Percentiles rank a stretch among this genome's conserved stretches.
Evolutionary conservation across 2,329 filamentous ascomycete genomes (phyloP).

Genomic region (Mycocentrospora acerina): DNA sequence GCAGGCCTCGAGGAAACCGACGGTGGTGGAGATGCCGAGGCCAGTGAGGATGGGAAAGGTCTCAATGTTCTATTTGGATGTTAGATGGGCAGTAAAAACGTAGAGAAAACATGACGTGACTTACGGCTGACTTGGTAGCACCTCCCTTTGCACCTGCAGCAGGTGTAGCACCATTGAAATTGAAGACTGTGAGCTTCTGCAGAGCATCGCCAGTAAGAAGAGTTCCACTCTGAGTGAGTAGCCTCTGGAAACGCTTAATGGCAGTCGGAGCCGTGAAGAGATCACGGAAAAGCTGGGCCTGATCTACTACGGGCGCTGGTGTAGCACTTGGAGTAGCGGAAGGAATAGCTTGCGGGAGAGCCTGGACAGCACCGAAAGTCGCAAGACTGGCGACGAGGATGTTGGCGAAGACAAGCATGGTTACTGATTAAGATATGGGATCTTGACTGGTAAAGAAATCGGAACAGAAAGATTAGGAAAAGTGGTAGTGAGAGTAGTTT

Average conservation of each 20-base stretch:
- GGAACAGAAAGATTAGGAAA: constrained; percentile 17
- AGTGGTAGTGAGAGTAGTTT: constrained; percentile 27
- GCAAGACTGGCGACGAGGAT: constrained; percentile 36
- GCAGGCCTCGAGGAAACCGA: constrained; percentile 46
- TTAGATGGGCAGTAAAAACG: neutral
- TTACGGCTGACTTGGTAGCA: constrained; percentile 28
- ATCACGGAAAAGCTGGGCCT: constrained; percentile 29
- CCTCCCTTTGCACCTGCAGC: constrained; percentile 57
- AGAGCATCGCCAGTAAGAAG: constrained; percentile 37
- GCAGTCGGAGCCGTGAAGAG: constrained; percentile 37
- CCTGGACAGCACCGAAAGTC: constrained; percentile 32
- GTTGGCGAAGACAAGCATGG: constrained; percentile 40
- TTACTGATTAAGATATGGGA: constrained; percentile 24
- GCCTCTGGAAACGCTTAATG: constrained; percentile 42
- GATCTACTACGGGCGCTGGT: constrained; percentile 18
- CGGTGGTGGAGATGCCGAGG: constrained; percentile 41
- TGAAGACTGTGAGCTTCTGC: constrained; percentile 61
- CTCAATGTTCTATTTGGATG: constrained; percentile 35
- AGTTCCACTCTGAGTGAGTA: constrained; percentile 34
- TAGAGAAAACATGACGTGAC: constrained; percentile 1
- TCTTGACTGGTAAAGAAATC: constrained; percentile 7
- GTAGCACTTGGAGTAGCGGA: constrained; percentile 11
- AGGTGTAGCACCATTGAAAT: constrained; percentile 50
- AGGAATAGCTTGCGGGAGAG: constrained; percentile 26
- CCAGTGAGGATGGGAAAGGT: constrained; percentile 44